Base-by-base conservation (phyloP, 2,329 filamentous ascomycete species). In the Cucurbitaria berberidis region DNA sequence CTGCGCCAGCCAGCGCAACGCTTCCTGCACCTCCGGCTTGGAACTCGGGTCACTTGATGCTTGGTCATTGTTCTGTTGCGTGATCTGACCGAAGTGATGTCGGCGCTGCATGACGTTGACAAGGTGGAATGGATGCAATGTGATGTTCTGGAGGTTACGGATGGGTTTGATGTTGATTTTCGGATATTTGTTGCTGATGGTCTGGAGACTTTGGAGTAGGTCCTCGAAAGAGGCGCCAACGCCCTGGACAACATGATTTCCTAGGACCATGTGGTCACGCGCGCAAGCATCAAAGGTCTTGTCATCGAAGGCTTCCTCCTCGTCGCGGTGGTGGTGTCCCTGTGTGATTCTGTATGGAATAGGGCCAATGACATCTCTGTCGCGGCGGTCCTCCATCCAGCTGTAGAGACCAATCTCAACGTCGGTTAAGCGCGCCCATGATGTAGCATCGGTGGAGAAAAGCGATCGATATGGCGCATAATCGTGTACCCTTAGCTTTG, bases 381-480 rank as follows among this genome's bases (percentile, higher is more conserved):
- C 70, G 9, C 66, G 66, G 21, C 71, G 69, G 38, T 73, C 69
- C 24, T 72, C 70, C 64, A 74, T 72, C 71, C 71, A 74, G 5
- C 56, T 55, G 38, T 67, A 72, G 6, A 74, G 50, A 13, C 63
- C 69, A 36, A 74, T 72, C 38, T 73, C 67, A 19, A 74, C 59
- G 16, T 68, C 59, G 15, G 64, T 64, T 38, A 74, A 62, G 27
- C 64, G 68, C 21, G 60, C 47, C 69, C 71, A 73, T 11, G 59
- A 48, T n/a, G 65, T 63, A 11, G 64, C 66, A 42, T 72, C 65
- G 22, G 68, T 72, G 0, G 68, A 69, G 53, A 74, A 70, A 26
- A 74, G 64, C 16, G 68, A 69, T 15, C 70, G 61, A 39, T 71
- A 73, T 7, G 71, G 69, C 2, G 70, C 69, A 48, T 73, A 72